Evolutionary conservation across 208 protist species (phyloP), one percentile per base, ranked within the genome.

Genomic region (Balamuthia mandrillaris): DNA sequence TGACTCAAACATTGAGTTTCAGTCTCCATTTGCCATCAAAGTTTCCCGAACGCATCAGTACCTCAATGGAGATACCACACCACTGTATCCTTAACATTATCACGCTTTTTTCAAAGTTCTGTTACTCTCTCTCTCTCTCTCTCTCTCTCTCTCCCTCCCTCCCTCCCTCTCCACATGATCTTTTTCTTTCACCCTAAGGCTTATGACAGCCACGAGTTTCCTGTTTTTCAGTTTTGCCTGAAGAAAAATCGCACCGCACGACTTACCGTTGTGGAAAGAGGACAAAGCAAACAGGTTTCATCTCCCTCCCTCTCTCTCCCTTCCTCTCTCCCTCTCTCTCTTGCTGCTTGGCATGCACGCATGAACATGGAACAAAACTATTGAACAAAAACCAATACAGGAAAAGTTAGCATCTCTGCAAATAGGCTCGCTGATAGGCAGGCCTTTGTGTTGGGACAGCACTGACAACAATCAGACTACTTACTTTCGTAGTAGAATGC

Each of bases 41-140:
- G 74, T 82, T 29, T 82, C 37, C 35, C 74, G 63, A 45, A 82
- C 74, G 47, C 44, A 82, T 42, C 31, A 65, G 49, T 82, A 82
- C 33, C 39, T 82, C n/a, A 39, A 45, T 16, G 74, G 74, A 3
- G 74, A 82, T 41, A 82, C 47, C 10, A 82, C 74, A 24, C 18
- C 27, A 24, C 39, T 82, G 16, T 42, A 82, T 56, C 49, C 49
- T 24, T 24, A 56, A 24, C n/a, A 56, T 18, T 56, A 56, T 18
- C n/a, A 56, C n/a, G n/a, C n/a, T 56, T 56, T 18, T n/a, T n/a
- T n/a, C n/a, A n/a, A n/a, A n/a, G n/a, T n/a, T n/a, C n/a, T n/a
- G n/a, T n/a, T n/a, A n/a, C n/a, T n/a, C n/a, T n/a, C n/a, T n/a
- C n/a, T n/a, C n/a, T n/a, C n/a, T n/a, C n/a, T n/a, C n/a, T n/a